Percentiles rank a stretch among this genome's conserved stretches.
These are phyloP conservation scores for Dryas drummondii DNA, from an alignment of 306 rosid species.

Conservation along the genomic window DNA sequence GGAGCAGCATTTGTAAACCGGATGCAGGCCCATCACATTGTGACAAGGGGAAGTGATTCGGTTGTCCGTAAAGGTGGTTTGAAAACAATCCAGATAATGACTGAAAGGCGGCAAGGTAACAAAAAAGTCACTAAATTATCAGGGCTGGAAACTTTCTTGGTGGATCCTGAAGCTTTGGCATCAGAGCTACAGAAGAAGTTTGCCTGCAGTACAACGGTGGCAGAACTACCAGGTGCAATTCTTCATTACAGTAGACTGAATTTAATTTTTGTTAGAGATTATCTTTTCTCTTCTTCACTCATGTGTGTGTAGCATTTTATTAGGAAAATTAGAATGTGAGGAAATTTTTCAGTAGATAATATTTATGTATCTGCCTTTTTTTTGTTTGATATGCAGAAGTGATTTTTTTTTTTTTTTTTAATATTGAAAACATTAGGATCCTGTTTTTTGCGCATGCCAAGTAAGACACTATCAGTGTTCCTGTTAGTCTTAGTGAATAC, in stretches of 20 bases:
- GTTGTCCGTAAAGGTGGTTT: constrained; percentile 86
- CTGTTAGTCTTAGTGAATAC: neutral
- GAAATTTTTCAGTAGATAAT: neutral
- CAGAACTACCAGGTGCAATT: constrained; percentile 78
- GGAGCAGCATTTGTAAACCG: constrained; percentile 66
- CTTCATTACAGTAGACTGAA: neutral
- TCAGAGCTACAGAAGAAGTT: constrained; percentile 93
- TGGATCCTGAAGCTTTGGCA: constrained; percentile 86
- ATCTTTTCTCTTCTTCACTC: neutral
- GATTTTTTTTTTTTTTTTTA: neutral
- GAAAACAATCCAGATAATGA: constrained; percentile 79
- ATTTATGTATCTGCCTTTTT: neutral
- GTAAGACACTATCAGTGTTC: neutral
- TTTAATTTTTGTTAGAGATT: neutral
- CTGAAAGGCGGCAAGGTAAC: constrained; percentile 90
- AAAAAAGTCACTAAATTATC: constrained; percentile 89
- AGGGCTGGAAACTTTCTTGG: constrained; percentile 77
- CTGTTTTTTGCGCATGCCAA: neutral
- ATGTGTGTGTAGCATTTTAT: neutral
- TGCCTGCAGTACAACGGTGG: constrained; percentile 88
- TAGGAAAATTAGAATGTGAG: neutral
- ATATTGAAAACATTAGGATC: neutral
- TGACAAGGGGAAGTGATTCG: constrained; percentile 78
- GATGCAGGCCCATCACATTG: constrained; percentile 90
- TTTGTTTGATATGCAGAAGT: neutral